These are phyloP conservation scores for Aspergillus fumigatiaffinis DNA, from an alignment of 2,329 filamentous ascomycete species.

Conservation along the genomic window DNA sequence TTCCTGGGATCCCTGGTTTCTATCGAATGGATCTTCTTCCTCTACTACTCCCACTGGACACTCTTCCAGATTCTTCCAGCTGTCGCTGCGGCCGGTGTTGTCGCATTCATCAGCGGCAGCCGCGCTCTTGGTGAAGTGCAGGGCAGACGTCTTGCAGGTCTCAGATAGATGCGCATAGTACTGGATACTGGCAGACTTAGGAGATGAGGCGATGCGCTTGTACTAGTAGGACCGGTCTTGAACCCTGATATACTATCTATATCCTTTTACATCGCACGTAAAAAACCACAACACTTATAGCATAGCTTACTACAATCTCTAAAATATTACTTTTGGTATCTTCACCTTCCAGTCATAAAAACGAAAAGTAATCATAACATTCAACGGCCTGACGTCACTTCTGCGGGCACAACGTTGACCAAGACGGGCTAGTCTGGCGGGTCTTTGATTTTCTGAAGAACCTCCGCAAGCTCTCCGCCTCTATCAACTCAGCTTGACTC, in stretches of 20 bases:
- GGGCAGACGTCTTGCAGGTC: constrained; percentile 73
- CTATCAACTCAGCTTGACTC: too few relatives aligned
- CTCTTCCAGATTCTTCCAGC: constrained; percentile 84
- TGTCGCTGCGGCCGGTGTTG: constrained; percentile 61
- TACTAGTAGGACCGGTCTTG: not conserved
- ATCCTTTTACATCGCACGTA: not conserved
- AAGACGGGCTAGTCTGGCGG: constrained; percentile 13
- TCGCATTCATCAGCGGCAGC: constrained; percentile 81
- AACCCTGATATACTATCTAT: not conserved
- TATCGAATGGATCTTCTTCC: constrained; percentile 88
- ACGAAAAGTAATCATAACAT: too few relatives aligned
- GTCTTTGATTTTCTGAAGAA: too few relatives aligned
- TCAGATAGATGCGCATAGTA: constrained; percentile 43
- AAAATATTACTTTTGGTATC: not conserved
- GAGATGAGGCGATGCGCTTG: not conserved
- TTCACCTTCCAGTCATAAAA: not conserved
- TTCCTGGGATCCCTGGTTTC: constrained; percentile 85
- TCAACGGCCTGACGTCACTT: constrained; percentile 17
- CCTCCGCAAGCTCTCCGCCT: too few relatives aligned
- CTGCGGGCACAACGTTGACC: constrained; percentile 7
- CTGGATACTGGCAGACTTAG: constrained; percentile 3
- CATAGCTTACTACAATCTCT: too few relatives aligned
- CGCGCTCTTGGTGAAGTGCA: constrained; percentile 92
- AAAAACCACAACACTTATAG: not conserved
- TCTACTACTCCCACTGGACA: constrained; percentile 91